These are phyloP conservation scores for Marchantia paleacea DNA, from an alignment of 225 moss, liverwort and hornwort genomes.

Conservation along the genomic window DNA sequence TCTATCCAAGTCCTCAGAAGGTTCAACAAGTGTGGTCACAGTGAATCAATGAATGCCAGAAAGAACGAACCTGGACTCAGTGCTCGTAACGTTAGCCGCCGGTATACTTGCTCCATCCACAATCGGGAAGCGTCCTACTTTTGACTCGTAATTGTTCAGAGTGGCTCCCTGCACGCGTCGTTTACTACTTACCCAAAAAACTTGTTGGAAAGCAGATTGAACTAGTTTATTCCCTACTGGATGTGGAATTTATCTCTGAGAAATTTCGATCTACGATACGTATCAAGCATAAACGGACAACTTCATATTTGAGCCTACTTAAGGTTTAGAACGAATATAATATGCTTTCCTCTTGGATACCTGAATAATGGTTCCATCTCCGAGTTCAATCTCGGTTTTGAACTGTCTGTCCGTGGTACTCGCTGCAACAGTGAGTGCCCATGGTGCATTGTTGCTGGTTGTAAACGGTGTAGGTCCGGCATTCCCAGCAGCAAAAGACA, in stretches of 20 bases:
- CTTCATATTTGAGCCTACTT: no score
- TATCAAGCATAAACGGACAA: no score
- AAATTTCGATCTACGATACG: no score
- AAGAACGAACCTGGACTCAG: constrained; percentile 20
- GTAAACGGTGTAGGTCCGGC: constrained; percentile 10
- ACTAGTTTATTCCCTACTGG: no score
- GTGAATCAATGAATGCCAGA: no score
- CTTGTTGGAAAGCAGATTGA: no score
- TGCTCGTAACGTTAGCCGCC: background rate
- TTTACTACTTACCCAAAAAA: no score
- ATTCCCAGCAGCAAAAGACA: constrained; percentile 33
- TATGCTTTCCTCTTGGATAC: no score
- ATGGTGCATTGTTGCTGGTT: constrained; percentile 34
- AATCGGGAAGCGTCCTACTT: constrained; percentile 1
- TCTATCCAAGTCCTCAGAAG: no score
- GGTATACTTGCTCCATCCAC: constrained; percentile 6
- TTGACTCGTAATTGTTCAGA: background rate
- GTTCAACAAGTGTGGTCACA: no score
- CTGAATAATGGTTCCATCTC: constrained; percentile 16
- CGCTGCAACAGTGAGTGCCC: constrained; percentile 46
- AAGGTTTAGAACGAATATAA: no score
- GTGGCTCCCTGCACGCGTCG: background rate
- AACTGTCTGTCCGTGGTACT: constrained; percentile 43
- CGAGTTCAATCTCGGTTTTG: constrained; percentile 13
- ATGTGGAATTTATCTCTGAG: no score